A percentile compares a stretch with the other conserved stretches of the same genome.
These are phyloP conservation scores for Torulaspora delbrueckii DNA, from an alignment of 805 yeast species.

Conservation along the genomic window DNA sequence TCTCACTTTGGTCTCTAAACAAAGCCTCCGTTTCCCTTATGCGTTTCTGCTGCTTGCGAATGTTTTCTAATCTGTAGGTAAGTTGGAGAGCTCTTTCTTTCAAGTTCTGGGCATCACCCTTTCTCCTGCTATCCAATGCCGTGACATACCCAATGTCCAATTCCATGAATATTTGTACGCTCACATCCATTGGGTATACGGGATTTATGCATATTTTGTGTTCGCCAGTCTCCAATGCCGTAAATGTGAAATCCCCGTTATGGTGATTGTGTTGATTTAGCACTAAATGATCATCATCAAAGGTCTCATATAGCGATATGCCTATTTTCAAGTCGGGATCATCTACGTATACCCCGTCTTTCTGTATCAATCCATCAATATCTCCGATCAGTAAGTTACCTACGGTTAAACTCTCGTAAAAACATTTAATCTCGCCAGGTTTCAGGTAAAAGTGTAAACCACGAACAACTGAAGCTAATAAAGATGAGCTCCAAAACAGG, in stretches of 20 bases:
- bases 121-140: conserved; percentile 56
- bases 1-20: conserved; percentile 75
- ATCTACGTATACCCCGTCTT: conserved; percentile 45
- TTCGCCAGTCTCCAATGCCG: conserved; percentile 79
- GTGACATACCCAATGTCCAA: conserved; percentile 64
- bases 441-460: conserved; percentile 69
- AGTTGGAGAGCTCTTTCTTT: conserved; percentile 53
- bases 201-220: conserved; percentile 77
- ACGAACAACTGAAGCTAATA: background rate
- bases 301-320: conserved; percentile 55
- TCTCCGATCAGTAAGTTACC: conserved; percentile 78
- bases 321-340: conserved; percentile 54
- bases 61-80: conserved; percentile 51
- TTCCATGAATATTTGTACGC: conserved; percentile 69
- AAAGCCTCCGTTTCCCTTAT: conserved; percentile 64
- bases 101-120: conserved; percentile 49
- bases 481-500: background rate
- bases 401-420: conserved; percentile 71
- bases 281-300: conserved; percentile 78
- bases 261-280: conserved; percentile 59
- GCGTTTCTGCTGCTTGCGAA: conserved; percentile 60
- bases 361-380: conserved; percentile 62
- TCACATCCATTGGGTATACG: conserved; percentile 38
- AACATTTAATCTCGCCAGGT: conserved; percentile 75
- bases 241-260: conserved; percentile 68